phyloP scores from a whole-genome alignment of 129 eudicot species.

The Centella asiatica region DNA sequence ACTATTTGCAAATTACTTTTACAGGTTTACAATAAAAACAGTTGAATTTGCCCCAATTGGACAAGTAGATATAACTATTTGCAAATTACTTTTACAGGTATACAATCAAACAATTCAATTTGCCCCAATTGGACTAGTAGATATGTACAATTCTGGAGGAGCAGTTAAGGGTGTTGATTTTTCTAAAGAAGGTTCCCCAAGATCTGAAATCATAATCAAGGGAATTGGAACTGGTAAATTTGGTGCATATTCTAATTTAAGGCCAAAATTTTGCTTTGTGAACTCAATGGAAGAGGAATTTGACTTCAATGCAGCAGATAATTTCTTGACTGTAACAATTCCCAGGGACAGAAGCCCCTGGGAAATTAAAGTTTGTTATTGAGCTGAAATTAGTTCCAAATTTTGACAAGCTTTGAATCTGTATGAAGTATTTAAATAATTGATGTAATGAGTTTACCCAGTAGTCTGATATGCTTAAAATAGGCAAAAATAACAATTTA shows the following conservation, averaged over 20 bases:
- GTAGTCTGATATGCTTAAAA: too few species aligned
- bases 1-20: background rate
- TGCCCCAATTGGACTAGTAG: constrained; percentile 30
- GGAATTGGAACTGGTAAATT: constrained; percentile 34
- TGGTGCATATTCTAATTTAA: constrained; percentile 27
- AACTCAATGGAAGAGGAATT: constrained; percentile 19
- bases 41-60: constrained; percentile 34
- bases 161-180: constrained; percentile 23
- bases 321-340: constrained; percentile 23
- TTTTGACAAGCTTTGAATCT: constrained; percentile 1
- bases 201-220: constrained; percentile 6
- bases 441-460: too few species aligned
- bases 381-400: too few species aligned
- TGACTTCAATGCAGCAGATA: constrained; percentile 16
- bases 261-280: constrained; percentile 26
- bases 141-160: constrained; percentile 45
- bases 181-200: constrained; percentile 2
- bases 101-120: constrained; percentile 19
- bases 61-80: constrained; percentile 9
- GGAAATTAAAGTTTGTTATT: constrained; percentile 32
- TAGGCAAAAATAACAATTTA: too few species aligned
- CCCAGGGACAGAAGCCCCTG: constrained; percentile 23
- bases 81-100: constrained; percentile 13
- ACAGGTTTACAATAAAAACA: constrained; percentile 23
- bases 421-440: background rate